Conservation (phyloP, 129 eudicot species). For the Pulicaria dysenterica region DNA sequence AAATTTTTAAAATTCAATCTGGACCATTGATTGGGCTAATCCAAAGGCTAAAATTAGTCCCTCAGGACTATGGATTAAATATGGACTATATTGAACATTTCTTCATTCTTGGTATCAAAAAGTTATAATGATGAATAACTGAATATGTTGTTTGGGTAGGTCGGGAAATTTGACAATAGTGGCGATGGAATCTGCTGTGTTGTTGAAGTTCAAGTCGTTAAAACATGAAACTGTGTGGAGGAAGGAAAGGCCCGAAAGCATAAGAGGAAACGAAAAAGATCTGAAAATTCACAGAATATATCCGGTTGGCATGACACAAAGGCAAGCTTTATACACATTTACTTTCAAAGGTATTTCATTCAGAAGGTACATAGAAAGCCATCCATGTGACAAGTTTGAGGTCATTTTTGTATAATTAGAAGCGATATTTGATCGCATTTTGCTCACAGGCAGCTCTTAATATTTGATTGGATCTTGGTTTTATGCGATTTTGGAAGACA, state of each 20-base stretch:
- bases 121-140: too few species aligned
- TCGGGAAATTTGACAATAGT: conserved; percentile 74
- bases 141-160: conserved; percentile 37
- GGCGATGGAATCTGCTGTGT: conserved; percentile 66
- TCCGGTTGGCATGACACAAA: conserved; percentile 85
- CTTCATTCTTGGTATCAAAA: too few species aligned
- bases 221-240: conserved; percentile 88
- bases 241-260: conserved; percentile 75
- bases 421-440: not conserved
- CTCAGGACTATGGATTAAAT: too few species aligned
- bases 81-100: too few species aligned
- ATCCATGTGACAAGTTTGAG: conserved; percentile 83
- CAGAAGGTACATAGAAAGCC: conserved; percentile 53
- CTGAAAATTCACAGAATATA: conserved; percentile 78
- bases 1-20: too few species aligned
- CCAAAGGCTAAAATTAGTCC: too few species aligned
- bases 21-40: too few species aligned
- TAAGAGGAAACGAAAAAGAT: conserved; percentile 57
- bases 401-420: conserved; percentile 67
- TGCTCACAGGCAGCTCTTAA: too few species aligned
- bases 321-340: conserved; percentile 87
- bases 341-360: conserved; percentile 62
- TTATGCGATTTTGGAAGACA: too few species aligned
- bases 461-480: too few species aligned
- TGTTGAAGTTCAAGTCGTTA: conserved; percentile 57